Percentiles rank a stretch among this genome's conserved stretches.
These are phyloP conservation scores for Moringa oleifera DNA, from an alignment of 345 rosid species.

Conservation along the genomic window DNA sequence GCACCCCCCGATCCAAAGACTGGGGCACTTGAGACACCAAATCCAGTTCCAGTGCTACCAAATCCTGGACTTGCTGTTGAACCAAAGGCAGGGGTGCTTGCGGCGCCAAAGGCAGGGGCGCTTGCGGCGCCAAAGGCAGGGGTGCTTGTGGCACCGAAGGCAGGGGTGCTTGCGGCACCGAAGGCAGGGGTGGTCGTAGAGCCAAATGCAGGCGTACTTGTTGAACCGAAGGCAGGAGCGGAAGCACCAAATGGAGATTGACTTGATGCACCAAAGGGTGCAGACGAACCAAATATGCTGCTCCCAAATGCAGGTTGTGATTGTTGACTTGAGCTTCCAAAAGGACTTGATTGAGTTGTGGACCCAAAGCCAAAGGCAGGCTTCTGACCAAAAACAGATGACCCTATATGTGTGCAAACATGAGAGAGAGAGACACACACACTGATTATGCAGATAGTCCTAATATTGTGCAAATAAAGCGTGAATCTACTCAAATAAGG, in stretches of 20 bases:
- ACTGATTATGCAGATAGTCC: not conserved
- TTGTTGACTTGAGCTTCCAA: constrained; percentile 58
- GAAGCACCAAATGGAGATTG: constrained; percentile 54
- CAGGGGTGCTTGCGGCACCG: constrained; percentile 39
- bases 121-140: constrained; percentile 45
- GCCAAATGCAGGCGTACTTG: constrained; percentile 53
- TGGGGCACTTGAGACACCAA: constrained; percentile 35
- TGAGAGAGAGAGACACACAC: constrained; percentile 3
- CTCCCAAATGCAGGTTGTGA: constrained; percentile 72
- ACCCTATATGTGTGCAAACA: constrained; percentile 28
- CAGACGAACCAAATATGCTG: constrained; percentile 54
- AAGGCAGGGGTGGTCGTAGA: constrained; percentile 35
- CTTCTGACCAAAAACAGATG: constrained; percentile 73
- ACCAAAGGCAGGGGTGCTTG: constrained; percentile 42
- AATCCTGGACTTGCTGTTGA: constrained; percentile 10
- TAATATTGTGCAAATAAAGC: too few species aligned
- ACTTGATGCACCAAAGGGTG: constrained; percentile 61
- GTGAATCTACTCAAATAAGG: too few species aligned
- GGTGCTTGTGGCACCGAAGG: constrained; percentile 42
- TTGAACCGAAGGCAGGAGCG: constrained; percentile 42
- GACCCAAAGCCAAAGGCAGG: constrained; percentile 78
- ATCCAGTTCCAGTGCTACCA: constrained; percentile 33
- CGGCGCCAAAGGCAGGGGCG: constrained; percentile 49
- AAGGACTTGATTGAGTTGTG: constrained; percentile 51
- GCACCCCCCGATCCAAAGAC: constrained; percentile 43